Evolutionary conservation across 2,329 filamentous ascomycete genomes (phyloP), one percentile per base, ranked within the genome.

Genomic region (Hansfordia pulvinata): DNA sequence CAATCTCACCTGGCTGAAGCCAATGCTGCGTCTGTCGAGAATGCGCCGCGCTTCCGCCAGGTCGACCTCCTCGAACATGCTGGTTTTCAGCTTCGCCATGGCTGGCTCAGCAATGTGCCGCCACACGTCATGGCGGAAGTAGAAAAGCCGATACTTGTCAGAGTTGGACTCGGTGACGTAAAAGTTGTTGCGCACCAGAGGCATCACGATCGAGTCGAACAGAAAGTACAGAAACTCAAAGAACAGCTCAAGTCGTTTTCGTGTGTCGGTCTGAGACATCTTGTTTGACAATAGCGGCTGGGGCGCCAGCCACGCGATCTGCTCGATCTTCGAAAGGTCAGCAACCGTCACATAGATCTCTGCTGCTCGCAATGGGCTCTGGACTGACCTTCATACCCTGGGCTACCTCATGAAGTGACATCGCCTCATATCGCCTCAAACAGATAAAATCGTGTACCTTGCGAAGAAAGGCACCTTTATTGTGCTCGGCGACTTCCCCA

Each of bases 91-190:
- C 1, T 56, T 55, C 1, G 61, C 50, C 45, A 94, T 58, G 0
- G 77, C 71, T 6, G 85, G 80, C 39, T 86, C 76, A 2, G 77
- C 72, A 18, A 96, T 52, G 20, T 64, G 64, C 26, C 69, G 72
- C 90, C 90, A 98, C 8, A 90, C 63, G 49, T 98, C 90, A 37
- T 98, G 90, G 4, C 88, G 79, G 46, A 94, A 96, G 53, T 84
- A 98, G 50, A 93, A 93, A 1, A 96, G 56, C 16, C 74, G 72
- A 40, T 90, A 84, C 10, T 78, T 75, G 44, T 93, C 73, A 2
- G 63, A 61, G 35, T 73, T 85, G 0, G 85, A 90, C 49, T 98
- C 90, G 0, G 90, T 98, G 19, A 94, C 81, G 44, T 96, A 88
- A 43, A 98, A 98, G 42, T 90, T 86, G 35, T 71, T 75, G 18